Evolutionary conservation across 108 stramenopile species (phyloP), one percentile per base, ranked within the genome.

Genomic region (Seminavis robusta): DNA sequence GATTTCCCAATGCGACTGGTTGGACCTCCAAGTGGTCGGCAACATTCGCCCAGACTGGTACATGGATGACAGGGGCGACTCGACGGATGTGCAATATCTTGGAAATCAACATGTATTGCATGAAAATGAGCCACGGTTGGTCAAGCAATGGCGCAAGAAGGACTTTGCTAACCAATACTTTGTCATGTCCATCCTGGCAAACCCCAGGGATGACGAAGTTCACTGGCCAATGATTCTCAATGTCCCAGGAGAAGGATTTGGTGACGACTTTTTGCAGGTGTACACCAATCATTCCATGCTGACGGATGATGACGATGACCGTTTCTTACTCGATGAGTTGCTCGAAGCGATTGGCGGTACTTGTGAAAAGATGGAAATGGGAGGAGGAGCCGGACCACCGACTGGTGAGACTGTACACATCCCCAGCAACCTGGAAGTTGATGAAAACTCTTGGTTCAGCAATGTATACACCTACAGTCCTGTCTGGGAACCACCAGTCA

Each of bases 61-160:
- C 52, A 24, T 77, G 23, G 76, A 77, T 38, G 41, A 41, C 2
- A 43, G 71, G 17, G 76, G 76, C 9, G 76, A 71, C 24, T 50
- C 52, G 17, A 77, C 76, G 29, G 76, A 73, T 33, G 57, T 52
- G 15, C 76, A 77, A 36, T 77, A 73, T 45, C 47, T 77, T 0
- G 76, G 76, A 4, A 49, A 77, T 59, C 76, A 77, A 33, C 76
- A 77, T 41, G 62, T 77, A 4, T 77, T 51, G 50, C 73, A 77
- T 33, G 36, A 34, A 10, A 46, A 43, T 20, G 31, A n/a, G 15
- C 76, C 76, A 19, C 43, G 47, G 23, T 57, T 77, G 24, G 76
- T 64, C 40, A 77, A 77, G 47, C 76, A 77, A 33, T 77, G 76
- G 76, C 55, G 76, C 7, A 77, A 77, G 43, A 77, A 67, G 45